Evolutionary conservation across 2,329 filamentous ascomycete species (phyloP).

Genomic region (Alternaria triticina): DNA sequence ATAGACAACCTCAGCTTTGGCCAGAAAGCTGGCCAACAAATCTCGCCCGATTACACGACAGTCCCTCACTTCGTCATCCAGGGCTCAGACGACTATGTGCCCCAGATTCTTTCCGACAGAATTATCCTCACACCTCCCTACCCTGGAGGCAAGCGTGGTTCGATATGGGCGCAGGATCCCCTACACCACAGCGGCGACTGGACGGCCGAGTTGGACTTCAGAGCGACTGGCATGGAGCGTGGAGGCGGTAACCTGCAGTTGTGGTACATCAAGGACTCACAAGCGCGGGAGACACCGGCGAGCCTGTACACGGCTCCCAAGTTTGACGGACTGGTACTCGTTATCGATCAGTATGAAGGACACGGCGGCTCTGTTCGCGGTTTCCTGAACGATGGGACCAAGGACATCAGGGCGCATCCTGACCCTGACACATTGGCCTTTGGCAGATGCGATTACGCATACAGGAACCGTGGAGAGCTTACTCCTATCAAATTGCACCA

Average conservation of each 20-base stretch:
- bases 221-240: conserved; percentile 82
- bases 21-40: conserved; percentile 65
- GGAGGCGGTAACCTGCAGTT: conserved; percentile 90
- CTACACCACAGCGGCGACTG: conserved; percentile 70
- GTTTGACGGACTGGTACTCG: conserved; percentile 90
- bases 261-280: conserved; percentile 81
- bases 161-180: conserved; percentile 75
- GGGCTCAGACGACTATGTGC: conserved; percentile 61
- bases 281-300: conserved; percentile 68
- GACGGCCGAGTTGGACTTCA: conserved; percentile 85
- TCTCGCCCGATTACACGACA: conserved; percentile 66
- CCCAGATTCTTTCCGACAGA: conserved; percentile 80
- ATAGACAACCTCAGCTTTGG: conserved; percentile 81
- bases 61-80: conserved; percentile 63
- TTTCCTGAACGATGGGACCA: conserved; percentile 90
- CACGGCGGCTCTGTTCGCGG: conserved; percentile 81
- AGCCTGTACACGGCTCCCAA: conserved; percentile 84
- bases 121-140: conserved; percentile 88
- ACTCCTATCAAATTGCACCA: conserved; percentile 80
- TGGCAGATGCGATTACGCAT: conserved; percentile 87
- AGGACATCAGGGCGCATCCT: conserved; percentile 77
- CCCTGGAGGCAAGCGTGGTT: conserved; percentile 83
- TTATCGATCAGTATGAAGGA: conserved; percentile 83
- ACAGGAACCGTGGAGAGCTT: conserved; percentile 88
- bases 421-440: conserved; percentile 87